A percentile compares a stretch with the other conserved stretches of the same genome.
These are phyloP conservation scores for Nakazawaea wyomingensis DNA, from an alignment of 805 yeast species.

Conservation along the genomic window DNA sequence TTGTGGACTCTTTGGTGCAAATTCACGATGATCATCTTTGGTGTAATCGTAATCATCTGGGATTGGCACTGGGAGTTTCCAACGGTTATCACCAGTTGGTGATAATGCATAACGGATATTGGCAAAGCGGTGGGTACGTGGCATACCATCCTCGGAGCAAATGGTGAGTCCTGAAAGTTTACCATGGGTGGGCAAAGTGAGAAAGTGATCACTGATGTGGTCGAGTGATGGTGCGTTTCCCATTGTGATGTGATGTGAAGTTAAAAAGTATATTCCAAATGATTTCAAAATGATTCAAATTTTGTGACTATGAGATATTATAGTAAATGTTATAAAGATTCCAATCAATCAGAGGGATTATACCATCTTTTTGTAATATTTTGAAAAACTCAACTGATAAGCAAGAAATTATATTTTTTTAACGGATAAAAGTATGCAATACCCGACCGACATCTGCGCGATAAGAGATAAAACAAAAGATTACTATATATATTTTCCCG, in stretches of 20 bases:
- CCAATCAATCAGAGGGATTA: too few relatives aligned
- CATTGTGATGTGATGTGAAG: background rate
- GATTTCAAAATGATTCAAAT: too few relatives aligned
- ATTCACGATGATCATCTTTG: slow-evolving; percentile 31
- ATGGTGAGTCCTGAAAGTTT: slow-evolving; percentile 6
- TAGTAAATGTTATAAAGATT: too few relatives aligned
- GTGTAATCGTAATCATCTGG: slow-evolving; percentile 32
- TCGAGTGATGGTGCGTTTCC: slow-evolving; percentile 12
- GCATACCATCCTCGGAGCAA: background rate
- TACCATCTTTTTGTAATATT: too few relatives aligned
- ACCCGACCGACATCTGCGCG: too few relatives aligned
- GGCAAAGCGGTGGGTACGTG: slow-evolving; percentile 11
- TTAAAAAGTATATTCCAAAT: too few relatives aligned
- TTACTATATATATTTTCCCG: too few relatives aligned
- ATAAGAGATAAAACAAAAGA: too few relatives aligned
- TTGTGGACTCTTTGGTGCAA: slow-evolving; percentile 33
- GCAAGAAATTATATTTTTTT: too few relatives aligned
- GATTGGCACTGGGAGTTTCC: slow-evolving; percentile 15
- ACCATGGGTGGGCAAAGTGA: slow-evolving; percentile 9
- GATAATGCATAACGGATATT: slow-evolving; percentile 9
- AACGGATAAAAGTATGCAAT: too few relatives aligned
- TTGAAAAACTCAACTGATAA: too few relatives aligned
- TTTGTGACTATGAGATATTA: background rate
- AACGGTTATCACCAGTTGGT: slow-evolving; percentile 8
- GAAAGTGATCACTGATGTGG: background rate